Evolutionary conservation across 768 basidiomycete species (phyloP).

Genomic region (Steccherinum ochraceum): DNA sequence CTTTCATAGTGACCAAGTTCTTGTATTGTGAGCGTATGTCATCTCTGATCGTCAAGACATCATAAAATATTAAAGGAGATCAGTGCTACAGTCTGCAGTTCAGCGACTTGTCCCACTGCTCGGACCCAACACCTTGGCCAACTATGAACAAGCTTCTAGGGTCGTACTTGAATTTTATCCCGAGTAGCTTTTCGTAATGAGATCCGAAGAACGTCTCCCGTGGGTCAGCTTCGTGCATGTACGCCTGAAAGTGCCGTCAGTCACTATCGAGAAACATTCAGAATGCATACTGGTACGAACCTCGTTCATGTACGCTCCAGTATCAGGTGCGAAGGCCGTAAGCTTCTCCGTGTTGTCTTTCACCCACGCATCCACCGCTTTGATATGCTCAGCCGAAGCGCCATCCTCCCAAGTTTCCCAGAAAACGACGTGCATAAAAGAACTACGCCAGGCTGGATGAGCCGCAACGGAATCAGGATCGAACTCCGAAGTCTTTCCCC

Average conservation of each 20-base stretch:
- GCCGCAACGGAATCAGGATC: conserved; percentile 35
- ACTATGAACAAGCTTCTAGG: conserved; percentile 40
- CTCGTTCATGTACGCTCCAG: conserved; percentile 45
- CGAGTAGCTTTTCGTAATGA: conserved; percentile 33
- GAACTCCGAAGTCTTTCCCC: no score
- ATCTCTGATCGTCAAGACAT: no score
- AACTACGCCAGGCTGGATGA: conserved; percentile 43
- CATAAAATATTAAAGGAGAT: no score
- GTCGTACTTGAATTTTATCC: conserved; percentile 41
- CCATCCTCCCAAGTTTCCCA: conserved; percentile 17
- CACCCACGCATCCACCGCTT: conserved; percentile 4
- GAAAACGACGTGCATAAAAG: conserved; percentile 27
- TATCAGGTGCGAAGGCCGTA: conserved; percentile 23
- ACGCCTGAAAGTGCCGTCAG: conserved; percentile 28
- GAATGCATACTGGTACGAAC: conserved; percentile 22
- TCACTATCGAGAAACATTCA: no score
- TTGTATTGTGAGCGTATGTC: no score
- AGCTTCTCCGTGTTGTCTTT: conserved; percentile 16
- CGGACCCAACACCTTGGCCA: conserved; percentile 40
- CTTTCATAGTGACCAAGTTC: no score
- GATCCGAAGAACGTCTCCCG: conserved; percentile 40
- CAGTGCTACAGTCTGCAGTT: conserved; percentile 17
- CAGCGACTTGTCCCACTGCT: conserved; percentile 36
- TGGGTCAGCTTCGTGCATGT: conserved; percentile 34
- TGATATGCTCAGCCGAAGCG: conserved; percentile 12